These are phyloP conservation scores for Pleurotus tuber-regium DNA, from an alignment of 768 basidiomycete genomes.

Conservation along the genomic window DNA sequence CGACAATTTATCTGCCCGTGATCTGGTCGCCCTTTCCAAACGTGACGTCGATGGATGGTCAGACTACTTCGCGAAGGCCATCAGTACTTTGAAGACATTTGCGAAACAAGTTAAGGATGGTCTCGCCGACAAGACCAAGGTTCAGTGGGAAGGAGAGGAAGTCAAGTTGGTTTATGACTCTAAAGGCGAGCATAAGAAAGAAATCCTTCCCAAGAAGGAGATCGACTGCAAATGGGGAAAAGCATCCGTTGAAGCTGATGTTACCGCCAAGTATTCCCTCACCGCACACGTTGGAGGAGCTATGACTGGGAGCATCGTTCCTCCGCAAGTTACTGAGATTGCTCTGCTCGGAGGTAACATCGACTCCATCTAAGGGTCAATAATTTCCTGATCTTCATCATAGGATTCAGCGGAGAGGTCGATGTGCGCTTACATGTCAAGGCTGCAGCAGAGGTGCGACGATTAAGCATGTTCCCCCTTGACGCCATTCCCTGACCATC, in stretches of 20 bases:
- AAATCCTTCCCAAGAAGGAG: slow-evolving; percentile 1
- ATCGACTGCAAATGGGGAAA: slow-evolving; percentile 6
- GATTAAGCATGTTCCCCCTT: neutral
- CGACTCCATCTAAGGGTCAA: neutral
- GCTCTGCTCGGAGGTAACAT: slow-evolving; percentile 1
- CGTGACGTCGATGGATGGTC: neutral
- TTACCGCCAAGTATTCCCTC: neutral
- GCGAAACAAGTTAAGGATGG: neutral
- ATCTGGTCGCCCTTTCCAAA: neutral
- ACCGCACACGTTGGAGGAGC: slow-evolving; percentile 5
- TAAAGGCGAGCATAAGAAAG: slow-evolving; percentile 6
- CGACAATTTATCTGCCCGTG: neutral
- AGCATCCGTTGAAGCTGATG: neutral
- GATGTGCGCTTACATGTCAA: slow-evolving; percentile 2
- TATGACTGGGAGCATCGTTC: neutral
- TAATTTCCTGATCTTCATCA: neutral
- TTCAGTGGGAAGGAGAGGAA: neutral
- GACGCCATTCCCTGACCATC: neutral
- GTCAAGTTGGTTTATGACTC: neutral
- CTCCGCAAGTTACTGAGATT: neutral
- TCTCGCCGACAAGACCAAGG: slow-evolving; percentile 5
- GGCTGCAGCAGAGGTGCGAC: neutral
- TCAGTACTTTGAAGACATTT: neutral
- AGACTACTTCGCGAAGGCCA: slow-evolving; percentile 1
- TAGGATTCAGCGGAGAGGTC: slow-evolving; percentile 4